These are phyloP conservation scores for Cryptosporidium viatorum DNA, from an alignment of 169 alveolate species.

Conservation along the genomic window DNA sequence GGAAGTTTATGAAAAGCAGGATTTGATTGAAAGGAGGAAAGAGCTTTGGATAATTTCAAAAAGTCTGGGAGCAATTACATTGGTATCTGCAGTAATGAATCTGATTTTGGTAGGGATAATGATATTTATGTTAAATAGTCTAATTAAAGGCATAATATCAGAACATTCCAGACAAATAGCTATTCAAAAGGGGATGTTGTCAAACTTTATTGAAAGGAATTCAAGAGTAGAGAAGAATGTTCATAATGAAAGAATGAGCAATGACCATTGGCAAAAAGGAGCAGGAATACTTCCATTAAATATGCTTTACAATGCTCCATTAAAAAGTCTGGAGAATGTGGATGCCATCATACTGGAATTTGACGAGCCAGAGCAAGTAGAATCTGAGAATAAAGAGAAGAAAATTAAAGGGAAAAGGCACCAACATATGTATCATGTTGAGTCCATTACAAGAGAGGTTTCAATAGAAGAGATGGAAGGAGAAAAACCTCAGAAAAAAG, in stretches of 20 bases:
- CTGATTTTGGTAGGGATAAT: slow-evolving; percentile 20
- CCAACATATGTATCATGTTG: slow-evolving; percentile 60
- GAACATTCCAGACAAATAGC: slow-evolving; percentile 18
- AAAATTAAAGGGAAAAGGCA: slow-evolving; percentile 4
- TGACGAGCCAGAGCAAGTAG: background rate
- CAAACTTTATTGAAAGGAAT: slow-evolving; percentile 21
- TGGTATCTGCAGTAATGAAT: slow-evolving; percentile 17
- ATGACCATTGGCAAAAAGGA: background rate
- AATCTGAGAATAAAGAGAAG: background rate
- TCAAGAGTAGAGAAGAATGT: background rate
- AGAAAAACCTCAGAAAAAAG: background rate
- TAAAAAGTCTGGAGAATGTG: slow-evolving; percentile 41
- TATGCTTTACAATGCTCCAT: slow-evolving; percentile 57
- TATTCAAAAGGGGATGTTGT: slow-evolving; percentile 2
- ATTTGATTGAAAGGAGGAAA: slow-evolving; percentile 7
- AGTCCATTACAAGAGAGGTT: slow-evolving; percentile 38
- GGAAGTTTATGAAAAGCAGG: background rate
- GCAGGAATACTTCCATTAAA: slow-evolving; percentile 32
- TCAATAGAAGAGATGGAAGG: background rate
- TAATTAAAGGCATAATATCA: background rate
- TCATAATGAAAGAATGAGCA: background rate
- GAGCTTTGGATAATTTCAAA: slow-evolving; percentile 4
- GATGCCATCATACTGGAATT: slow-evolving; percentile 65
- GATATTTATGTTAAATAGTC: slow-evolving; percentile 16
- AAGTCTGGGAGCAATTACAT: slow-evolving; percentile 51